Base-by-base conservation (phyloP, 768 basidiomycete genomes). In the Tylopilus balloui region DNA sequence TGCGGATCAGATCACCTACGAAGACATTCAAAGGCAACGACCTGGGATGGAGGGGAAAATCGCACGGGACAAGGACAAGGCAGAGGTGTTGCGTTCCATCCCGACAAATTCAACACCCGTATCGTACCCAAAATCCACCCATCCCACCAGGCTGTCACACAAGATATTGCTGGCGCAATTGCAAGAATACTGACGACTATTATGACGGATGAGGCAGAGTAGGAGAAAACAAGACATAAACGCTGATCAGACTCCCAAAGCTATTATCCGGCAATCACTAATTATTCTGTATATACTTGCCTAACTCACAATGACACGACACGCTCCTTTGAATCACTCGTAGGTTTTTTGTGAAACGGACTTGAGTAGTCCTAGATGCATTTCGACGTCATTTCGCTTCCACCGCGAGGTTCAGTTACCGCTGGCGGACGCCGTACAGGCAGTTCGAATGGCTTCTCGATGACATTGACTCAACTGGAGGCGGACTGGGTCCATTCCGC, bases 61-160 rank as follows among this genome's bases (percentile, higher is more conserved):
- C 1, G 55, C 43, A 4, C 66, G 62, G 48, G 75, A 73, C 32
- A 55, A 62, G 17, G 49, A 77, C 51, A 73, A 68, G 50, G 52
- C 50, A n/a, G 79, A 82, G 53, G 60, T 80, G 25, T 58, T 78
- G 38, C 69, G 72, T 83, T 75, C 70, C 79, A 83, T 51, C 77
- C 79, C 5, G 80, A 83, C 53, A 80, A 77, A 54, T 75, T 80
- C 54, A 61, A 73, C 48, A 48, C 57, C 12, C 67, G 58, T 8
- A 57, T 75, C 12, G 45, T 75, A 23, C 54, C 57, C 8, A 72
- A 66, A 39, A 66, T 80, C 8, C 48, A 57, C 5, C 53, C 54
- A 4, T 48, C 57, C 4, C 69, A 79, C 13, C 63, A 63, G 38
- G 60, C 56, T 17, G 47, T 45, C 10, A 72, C 75, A 5, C 51